Conservation (phyloP, 2,329 filamentous ascomycete species). For the Achaetomium macrosporum region DNA sequence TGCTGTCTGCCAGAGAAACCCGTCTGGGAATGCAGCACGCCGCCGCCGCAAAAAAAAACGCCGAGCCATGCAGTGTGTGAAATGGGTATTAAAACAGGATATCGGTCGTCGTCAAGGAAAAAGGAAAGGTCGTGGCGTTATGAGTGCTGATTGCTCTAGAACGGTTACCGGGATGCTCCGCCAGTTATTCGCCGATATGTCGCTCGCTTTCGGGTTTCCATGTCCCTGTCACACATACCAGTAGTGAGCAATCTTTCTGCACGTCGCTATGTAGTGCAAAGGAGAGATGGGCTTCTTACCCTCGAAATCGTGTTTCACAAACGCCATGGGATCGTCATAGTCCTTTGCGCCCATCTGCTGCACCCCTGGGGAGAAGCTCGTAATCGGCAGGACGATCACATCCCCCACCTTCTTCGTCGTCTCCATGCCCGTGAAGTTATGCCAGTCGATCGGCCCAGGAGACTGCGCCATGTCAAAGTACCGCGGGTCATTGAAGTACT, state of each 20-base stretch:
- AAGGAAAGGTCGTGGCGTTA: conserved; percentile 7
- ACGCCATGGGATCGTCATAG: conserved; percentile 88
- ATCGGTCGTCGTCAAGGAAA: conserved; percentile 9
- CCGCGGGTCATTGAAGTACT: conserved; percentile 85
- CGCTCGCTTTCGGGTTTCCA: conserved; percentile 71
- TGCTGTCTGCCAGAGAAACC: conserved; percentile 6
- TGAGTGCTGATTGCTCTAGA: conserved; percentile 13
- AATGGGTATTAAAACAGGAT: conserved; percentile 12
- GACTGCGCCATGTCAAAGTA: conserved; percentile 77
- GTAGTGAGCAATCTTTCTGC: conserved; percentile 17
- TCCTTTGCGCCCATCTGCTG: conserved; percentile 88
- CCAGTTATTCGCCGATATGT: conserved; percentile 56
- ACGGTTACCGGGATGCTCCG: conserved; percentile 28
- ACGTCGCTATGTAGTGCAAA: neutral
- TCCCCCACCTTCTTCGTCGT: conserved; percentile 83
- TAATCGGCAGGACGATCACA: conserved; percentile 89
- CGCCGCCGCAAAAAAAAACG: conserved; percentile 9
- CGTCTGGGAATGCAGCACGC: neutral
- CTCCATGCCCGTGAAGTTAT: conserved; percentile 84
- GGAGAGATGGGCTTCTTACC: conserved; percentile 48
- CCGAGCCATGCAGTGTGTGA: conserved; percentile 17
- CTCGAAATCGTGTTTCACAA: conserved; percentile 95
- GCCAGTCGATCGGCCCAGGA: conserved; percentile 71
- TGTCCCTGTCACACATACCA: conserved; percentile 45
- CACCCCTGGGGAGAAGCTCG: conserved; percentile 93